Evolutionary conservation across 768 basidiomycete species (phyloP).

Genomic region (Collybiopsis luxurians): DNA sequence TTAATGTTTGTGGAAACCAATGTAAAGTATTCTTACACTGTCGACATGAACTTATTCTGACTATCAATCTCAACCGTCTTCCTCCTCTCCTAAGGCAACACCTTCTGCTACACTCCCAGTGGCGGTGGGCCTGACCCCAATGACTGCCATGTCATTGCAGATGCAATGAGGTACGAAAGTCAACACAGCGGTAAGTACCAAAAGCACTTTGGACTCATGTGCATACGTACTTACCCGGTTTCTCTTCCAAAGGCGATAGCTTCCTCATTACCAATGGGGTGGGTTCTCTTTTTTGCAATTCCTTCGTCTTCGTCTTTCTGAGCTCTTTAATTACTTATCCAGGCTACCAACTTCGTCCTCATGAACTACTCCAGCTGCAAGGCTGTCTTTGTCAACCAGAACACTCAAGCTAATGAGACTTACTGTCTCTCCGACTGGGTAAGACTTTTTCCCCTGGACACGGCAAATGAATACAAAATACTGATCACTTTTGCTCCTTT

Average conservation of each 20-base stretch:
- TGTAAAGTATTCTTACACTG: slow-evolving; percentile 16
- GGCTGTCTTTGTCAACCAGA: slow-evolving; percentile 30
- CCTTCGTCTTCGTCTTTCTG: not conserved
- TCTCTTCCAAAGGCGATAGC: not conserved
- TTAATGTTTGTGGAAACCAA: slow-evolving; percentile 21
- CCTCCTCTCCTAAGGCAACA: slow-evolving; percentile 12
- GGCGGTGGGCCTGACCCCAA: slow-evolving; percentile 28
- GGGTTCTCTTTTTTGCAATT: not conserved
- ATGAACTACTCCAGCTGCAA: slow-evolving; percentile 25
- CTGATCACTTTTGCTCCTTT: not conserved
- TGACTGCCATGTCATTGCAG: slow-evolving; percentile 29
- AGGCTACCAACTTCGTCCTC: not conserved
- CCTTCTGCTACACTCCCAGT: slow-evolving; percentile 21
- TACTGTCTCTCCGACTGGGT: slow-evolving; percentile 32
- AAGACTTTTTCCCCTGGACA: not conserved
- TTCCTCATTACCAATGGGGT: not conserved
- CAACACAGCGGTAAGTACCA: slow-evolving; percentile 23
- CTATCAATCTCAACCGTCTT: too few species aligned
- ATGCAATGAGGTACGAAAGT: slow-evolving; percentile 26
- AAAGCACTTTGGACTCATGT: too few species aligned
- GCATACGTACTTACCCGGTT: too few species aligned
- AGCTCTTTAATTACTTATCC: not conserved
- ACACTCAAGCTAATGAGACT: slow-evolving; percentile 16
- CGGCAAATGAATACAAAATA: not conserved
- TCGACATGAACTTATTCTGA: not conserved